Evolutionary conservation across 345 rosid species (phyloP).

Genomic region (Salix exigua): DNA sequence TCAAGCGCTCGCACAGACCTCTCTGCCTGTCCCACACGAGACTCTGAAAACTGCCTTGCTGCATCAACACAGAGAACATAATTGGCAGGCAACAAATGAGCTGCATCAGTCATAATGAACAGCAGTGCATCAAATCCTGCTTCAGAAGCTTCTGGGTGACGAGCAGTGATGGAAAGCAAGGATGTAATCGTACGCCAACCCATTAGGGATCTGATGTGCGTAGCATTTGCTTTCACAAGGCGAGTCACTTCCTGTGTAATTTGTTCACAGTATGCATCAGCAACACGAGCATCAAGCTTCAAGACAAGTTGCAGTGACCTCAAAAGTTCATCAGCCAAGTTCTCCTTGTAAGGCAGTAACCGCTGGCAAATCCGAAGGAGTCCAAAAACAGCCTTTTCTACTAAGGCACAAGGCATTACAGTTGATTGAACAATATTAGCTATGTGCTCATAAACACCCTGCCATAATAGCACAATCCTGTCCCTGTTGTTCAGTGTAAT

Average conservation of each 20-base stretch:
- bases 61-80: conserved; percentile 81
- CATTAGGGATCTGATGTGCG: conserved; percentile 83
- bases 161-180: conserved; percentile 86
- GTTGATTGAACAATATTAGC: conserved; percentile 95
- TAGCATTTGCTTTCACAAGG: conserved; percentile 90
- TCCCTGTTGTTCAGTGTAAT: conserved; percentile 94
- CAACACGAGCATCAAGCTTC: conserved; percentile 98
- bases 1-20: conserved; percentile 80
- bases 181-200: conserved; percentile 95
- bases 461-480: conserved; percentile 91
- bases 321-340: conserved; percentile 94
- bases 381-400: conserved; percentile 96
- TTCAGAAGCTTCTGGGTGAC: conserved; percentile 97
- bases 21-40: conserved; percentile 94
- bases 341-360: conserved; percentile 95
- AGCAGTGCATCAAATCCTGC: conserved; percentile 82
- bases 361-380: conserved; percentile 95
- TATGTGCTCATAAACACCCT: conserved; percentile 96
- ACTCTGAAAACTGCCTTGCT: conserved; percentile 95
- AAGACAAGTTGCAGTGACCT: conserved; percentile 92
- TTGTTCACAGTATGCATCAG: conserved; percentile 95
- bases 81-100: conserved; percentile 74
- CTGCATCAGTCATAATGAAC: conserved; percentile 84
- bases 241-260: conserved; percentile 94
- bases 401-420: conserved; percentile 85